These are phyloP conservation scores for Trichoderma breve DNA, from an alignment of 2,329 filamentous ascomycete genomes.

Conservation along the genomic window DNA sequence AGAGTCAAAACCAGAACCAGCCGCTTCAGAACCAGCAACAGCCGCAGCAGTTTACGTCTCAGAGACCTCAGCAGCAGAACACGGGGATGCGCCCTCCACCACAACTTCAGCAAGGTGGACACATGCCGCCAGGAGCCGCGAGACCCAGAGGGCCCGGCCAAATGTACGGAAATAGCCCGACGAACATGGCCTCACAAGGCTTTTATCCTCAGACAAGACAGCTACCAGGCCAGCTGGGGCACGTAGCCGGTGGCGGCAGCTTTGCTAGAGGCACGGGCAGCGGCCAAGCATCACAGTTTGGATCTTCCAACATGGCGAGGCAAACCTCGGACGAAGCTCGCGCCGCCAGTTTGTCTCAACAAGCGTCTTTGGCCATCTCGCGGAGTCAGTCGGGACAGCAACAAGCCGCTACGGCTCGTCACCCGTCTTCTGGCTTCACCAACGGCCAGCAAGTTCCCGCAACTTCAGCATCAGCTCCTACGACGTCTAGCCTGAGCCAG, in stretches of 20 bases:
- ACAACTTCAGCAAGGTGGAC: conserved; percentile 23
- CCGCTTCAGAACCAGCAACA: conserved; percentile 10
- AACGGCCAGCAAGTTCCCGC: conserved; percentile 23
- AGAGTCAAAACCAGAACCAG: background rate
- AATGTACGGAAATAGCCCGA: conserved; percentile 9
- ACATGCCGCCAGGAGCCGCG: conserved; percentile 10
- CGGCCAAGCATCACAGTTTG: conserved; percentile 22
- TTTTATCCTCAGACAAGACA: conserved; percentile 25
- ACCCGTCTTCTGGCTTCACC: conserved; percentile 18
- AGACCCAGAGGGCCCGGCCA: conserved; percentile 18
- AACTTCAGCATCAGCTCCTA: conserved; percentile 19
- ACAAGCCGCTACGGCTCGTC: conserved; percentile 7
- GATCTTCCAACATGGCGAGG: conserved; percentile 22
- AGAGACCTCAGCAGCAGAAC: conserved; percentile 8
- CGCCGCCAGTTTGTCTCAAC: conserved; percentile 12
- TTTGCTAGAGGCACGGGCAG: conserved; percentile 20
- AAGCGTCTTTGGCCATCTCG: conserved; percentile 7
- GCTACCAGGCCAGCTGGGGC: conserved; percentile 23
- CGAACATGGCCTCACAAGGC: conserved; percentile 14
- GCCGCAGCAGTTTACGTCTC: conserved; percentile 9
- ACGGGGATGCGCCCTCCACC: conserved; percentile 3
- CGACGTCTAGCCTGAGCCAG: conserved; percentile 20
- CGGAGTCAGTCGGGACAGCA: conserved; percentile 21
- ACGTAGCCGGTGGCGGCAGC: conserved; percentile 14
- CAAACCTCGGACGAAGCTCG: conserved; percentile 20